phyloP scores from a whole-genome alignment of 805 yeast genomes.

The Barnettozyma sucrosica region DNA sequence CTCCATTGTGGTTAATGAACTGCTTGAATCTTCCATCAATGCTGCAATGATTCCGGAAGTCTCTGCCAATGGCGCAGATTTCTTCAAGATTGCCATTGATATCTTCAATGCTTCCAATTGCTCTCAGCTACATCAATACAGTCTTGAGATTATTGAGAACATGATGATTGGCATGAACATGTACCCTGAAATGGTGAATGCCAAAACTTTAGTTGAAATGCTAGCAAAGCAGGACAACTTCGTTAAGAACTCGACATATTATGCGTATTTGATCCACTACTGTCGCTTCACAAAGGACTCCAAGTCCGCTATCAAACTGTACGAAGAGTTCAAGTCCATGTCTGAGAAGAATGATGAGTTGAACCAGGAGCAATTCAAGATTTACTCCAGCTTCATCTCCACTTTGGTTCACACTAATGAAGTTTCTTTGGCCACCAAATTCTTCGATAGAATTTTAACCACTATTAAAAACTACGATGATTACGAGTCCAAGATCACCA shows the following conservation, averaged over 20 bases:
- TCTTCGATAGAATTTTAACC: slow-evolving; percentile 48
- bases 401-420: slow-evolving; percentile 48
- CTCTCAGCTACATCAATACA: slow-evolving; percentile 39
- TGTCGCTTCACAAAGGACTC: slow-evolving; percentile 34
- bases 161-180: slow-evolving; percentile 40
- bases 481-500: slow-evolving; percentile 30
- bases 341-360: slow-evolving; percentile 16
- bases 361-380: slow-evolving; percentile 35
- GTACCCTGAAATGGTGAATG: slow-evolving; percentile 32
- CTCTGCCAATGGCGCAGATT: slow-evolving; percentile 38
- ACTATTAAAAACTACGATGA: slow-evolving; percentile 36
- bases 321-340: slow-evolving; percentile 32
- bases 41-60: slow-evolving; percentile 33
- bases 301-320: slow-evolving; percentile 33
- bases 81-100: slow-evolving; percentile 45
- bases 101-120: slow-evolving; percentile 36
- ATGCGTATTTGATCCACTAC: slow-evolving; percentile 34
- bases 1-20: slow-evolving; percentile 42
- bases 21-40: slow-evolving; percentile 43
- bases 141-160: slow-evolving; percentile 39
- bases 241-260: slow-evolving; percentile 30
- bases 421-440: slow-evolving; percentile 43
- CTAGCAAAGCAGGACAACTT: slow-evolving; percentile 24
- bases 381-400: slow-evolving; percentile 48
- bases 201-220: slow-evolving; percentile 28